Base-by-base conservation (phyloP, 192 early-diverging fungal genomes). In the Obelidium mucronatum region DNA sequence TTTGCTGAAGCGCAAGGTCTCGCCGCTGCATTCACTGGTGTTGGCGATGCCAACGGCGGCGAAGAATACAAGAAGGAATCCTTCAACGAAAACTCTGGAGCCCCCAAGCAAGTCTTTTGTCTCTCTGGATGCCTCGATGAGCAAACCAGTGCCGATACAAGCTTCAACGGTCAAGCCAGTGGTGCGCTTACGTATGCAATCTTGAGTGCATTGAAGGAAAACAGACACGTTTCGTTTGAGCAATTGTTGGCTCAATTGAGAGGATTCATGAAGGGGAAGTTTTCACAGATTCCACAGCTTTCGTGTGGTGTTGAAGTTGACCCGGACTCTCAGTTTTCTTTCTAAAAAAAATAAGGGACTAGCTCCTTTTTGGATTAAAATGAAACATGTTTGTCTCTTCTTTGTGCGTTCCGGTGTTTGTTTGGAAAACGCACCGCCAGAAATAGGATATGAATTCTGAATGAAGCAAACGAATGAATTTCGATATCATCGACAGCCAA, bases 91-190 rank as follows among this genome's bases (percentile, higher is more conserved):
- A 55, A 73, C 33, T 37, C 13, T 24, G 40, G 36, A 17, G 70
- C 26, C 26, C 54, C 52, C 17, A 37, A 42, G n/a, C 54, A 73
- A 11, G 24, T 56, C 22, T 59, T 36, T 15, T 24, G 24, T 37
- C 13, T 91, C 70, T 89, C 86, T 59, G 82, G 87, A 17, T 90
- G 91, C 75, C 83, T 83, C 0, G 89, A 91, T n/a, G n/a, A n/a
- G n/a, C n/a, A n/a, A n/a, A n/a, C n/a, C n/a, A n/a, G n/a, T n/a
- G n/a, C n/a, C n/a, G n/a, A n/a, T n/a, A n/a, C n/a, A n/a, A n/a
- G n/a, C n/a, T n/a, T n/a, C n/a, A n/a, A n/a, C n/a, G n/a, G n/a
- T n/a, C n/a, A n/a, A n/a, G n/a, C n/a, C n/a, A n/a, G n/a, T n/a
- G n/a, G n/a, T n/a, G n/a, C n/a, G 66, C 86, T 92, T 73, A 79